Evolutionary conservation across 345 rosid genomes (phyloP).

Genomic region (Syzygium grande): DNA sequence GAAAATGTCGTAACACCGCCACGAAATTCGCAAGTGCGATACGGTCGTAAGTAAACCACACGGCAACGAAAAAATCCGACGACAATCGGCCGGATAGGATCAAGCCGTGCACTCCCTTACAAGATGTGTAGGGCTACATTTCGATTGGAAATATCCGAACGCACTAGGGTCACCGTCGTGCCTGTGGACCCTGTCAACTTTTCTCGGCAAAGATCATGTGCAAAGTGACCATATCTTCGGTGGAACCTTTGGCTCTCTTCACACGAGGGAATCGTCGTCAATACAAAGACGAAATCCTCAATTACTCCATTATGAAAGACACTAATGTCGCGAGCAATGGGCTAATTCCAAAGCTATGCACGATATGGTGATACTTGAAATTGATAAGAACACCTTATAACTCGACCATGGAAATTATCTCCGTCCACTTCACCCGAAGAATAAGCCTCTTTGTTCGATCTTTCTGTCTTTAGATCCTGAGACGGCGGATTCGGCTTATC

Average conservation of each 20-base stretch:
- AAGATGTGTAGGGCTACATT: neutral
- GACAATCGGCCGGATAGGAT: neutral
- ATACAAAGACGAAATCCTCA: neutral
- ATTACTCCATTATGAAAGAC: too few relatives aligned
- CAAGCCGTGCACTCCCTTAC: neutral
- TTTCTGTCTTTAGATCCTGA: neutral
- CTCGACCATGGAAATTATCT: neutral
- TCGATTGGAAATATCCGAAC: neutral
- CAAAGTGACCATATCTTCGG: neutral
- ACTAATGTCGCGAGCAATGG: too few relatives aligned
- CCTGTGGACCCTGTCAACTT: neutral
- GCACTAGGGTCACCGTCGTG: neutral
- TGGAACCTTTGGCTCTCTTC: neutral
- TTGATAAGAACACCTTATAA: neutral
- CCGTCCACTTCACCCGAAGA: neutral
- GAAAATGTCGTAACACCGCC: neutral
- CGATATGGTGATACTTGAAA: neutral
- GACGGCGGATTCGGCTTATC: too few relatives aligned
- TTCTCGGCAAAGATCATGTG: neutral
- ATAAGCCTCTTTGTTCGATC: neutral
- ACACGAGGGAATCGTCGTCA: neutral
- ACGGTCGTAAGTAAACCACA: neutral
- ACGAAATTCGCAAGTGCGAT: neutral
- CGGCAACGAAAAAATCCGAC: neutral
- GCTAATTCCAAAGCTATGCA: neutral